Evolutionary conservation across 306 rosid species (phyloP), one percentile per base, ranked within the genome.

Genomic region (Gastrolobium bilobum): DNA sequence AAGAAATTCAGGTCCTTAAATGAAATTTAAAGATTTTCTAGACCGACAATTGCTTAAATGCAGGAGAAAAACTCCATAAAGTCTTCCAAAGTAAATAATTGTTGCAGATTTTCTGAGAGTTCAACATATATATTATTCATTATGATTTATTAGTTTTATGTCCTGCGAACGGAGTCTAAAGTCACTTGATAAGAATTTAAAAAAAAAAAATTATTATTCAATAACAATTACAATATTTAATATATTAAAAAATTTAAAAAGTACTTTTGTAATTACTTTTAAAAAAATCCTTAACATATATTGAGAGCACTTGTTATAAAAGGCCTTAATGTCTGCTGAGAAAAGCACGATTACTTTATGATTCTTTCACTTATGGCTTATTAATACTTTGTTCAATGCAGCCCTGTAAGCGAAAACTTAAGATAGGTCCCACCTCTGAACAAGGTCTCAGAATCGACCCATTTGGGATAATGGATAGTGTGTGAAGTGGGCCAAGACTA

Each of bases 71-170:
- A 37, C 7, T 30, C 13, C 58, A 20, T 1, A 7, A 60, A 71
- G 35, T 20, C 69, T 14, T 59, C 70, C 48, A 33, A 14, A 46
- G 68, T 40, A 31, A 0, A 53, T 53, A 56, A 42, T 66, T 29
- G 65, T 42, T 67, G 57, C 75, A 40, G 74, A 44, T 77, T 67
- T 62, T 61, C 66, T 34, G 73, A 2, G 57, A 79, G 3, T 4
- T 50, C 46, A 50, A 37, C 10, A 9, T 20, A 20, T 0, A 20
- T 20, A 20, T 20, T 20, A 20, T 20, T 20, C 26, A 20, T 20
- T 20, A 20, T 20, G 26, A 20, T 20, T 20, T 20, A 20, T 20
- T 20, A 20, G 26, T 20, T 20, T 20, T 20, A 20, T 20, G 26
- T 20, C 26, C 26, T 20, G 26, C 26, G 26, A 20, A 20, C 26